Evolutionary conservation across 441 rosid genomes (phyloP), one percentile per base, ranked within the genome.

Genomic region (Gossypium lobatum): DNA sequence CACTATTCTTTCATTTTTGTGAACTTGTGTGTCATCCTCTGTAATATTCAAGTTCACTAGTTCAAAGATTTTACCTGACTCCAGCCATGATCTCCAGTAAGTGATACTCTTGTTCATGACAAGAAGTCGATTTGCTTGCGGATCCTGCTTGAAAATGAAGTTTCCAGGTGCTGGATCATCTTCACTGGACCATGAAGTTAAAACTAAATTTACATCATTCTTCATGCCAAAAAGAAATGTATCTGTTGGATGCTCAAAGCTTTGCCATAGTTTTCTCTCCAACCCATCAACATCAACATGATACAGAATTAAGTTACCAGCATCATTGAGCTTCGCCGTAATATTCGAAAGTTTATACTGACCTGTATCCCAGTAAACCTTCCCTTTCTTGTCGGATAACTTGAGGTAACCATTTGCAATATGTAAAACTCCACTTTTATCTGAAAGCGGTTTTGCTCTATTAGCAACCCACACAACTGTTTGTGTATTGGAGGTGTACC

Each of bases 201-300:
- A 63, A 14, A 31, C 65, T 61, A 82, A 28, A 0, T 63, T 64
- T 52, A 46, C 77, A 67, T 76, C 76, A 86, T 85, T 87, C 34
- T 25, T 79, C 96, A 91, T 88, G 21, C 92, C 93, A 8, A 87
- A 87, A 57, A 88, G 87, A 82, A 91, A 88, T 8, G 91, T 87
- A 74, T 91, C 91, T 1, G 91, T 84, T 18, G 92, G 93, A 20
- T 85, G 37, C 21, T 81, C 81, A 64, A 91, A 88, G 78, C 97
- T 92, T 72, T 89, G 84, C 93, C 97, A 92, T n/a, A 76, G 18
- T 31, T 42, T 68, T 65, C 0, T 6, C 18, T 4, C 3, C 3
- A 0, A 14, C 39, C n/a, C 1, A 13, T 59, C 70, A 21, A 73
- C 25, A 23, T 23, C 25, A 23, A 23, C 79, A 17, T 75, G 78